A percentile compares a stretch with the other conserved stretches of the same genome.
Conservation (phyloP, 805 yeast species). For the Wickerhamomyces bisporus region DNA sequence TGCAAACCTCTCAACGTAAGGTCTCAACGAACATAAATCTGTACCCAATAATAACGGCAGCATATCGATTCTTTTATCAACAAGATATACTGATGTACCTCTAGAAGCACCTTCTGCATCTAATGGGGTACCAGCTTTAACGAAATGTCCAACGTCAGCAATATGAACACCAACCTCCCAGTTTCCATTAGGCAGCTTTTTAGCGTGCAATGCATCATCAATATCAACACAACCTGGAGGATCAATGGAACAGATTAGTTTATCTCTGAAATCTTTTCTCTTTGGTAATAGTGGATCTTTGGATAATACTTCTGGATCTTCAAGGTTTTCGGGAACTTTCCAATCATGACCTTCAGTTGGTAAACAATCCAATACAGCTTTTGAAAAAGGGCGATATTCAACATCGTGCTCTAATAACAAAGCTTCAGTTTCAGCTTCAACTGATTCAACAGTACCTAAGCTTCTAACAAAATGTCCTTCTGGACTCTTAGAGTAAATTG, state of each 20-base stretch:
- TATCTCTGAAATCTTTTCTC: constrained; percentile 83
- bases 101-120: constrained; percentile 96
- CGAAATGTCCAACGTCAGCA: constrained; percentile 98
- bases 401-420: constrained; percentile 90
- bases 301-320: constrained; percentile 47
- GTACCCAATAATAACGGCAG: constrained; percentile 93
- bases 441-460: constrained; percentile 86
- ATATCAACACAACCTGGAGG: constrained; percentile 99
- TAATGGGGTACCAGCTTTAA: constrained; percentile 84
- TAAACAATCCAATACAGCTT: constrained; percentile 84
- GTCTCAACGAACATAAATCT: constrained; percentile 89
- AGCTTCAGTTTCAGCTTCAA: constrained; percentile 95
- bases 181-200: constrained; percentile 80
- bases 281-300: constrained; percentile 43
- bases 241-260: constrained; percentile 90
- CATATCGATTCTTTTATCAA: constrained; percentile 98
- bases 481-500: constrained; percentile 75
- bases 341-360: constrained; percentile 93
- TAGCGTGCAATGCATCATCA: constrained; percentile 95
- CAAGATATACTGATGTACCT: constrained; percentile 95
- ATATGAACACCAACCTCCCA: constrained; percentile 98
- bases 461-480: constrained; percentile 92
- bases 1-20: constrained; percentile 93
- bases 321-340: constrained; percentile 70
- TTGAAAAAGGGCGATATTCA: constrained; percentile 92